Percentiles rank a stretch among this genome's conserved stretches.
Evolutionary conservation across 345 rosid species (phyloP).

Genomic region (Angophora floribunda): DNA sequence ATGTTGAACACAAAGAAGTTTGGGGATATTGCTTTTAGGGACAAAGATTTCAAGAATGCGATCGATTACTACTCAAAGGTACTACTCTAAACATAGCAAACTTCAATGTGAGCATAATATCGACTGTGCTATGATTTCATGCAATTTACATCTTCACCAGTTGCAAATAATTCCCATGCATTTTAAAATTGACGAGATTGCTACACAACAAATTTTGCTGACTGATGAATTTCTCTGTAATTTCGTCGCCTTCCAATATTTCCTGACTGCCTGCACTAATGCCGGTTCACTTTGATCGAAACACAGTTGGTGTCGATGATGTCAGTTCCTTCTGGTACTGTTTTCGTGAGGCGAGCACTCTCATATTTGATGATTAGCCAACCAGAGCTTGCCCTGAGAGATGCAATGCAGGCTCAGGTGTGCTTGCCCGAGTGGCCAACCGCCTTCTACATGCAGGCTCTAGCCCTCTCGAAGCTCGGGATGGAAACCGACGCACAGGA

Average conservation of each 20-base stretch:
- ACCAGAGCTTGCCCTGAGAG: constrained; percentile 88
- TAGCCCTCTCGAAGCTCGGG: constrained; percentile 91
- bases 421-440: constrained; percentile 97
- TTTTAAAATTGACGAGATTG: too few species aligned
- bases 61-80: constrained; percentile 90
- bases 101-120: neutral
- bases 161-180: too few species aligned
- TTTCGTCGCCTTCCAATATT: neutral
- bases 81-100: neutral
- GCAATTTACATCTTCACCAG: too few species aligned
- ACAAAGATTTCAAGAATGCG: constrained; percentile 89
- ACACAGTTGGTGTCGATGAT: constrained; percentile 67
- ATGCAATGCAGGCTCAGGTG: constrained; percentile 98
- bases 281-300: neutral
- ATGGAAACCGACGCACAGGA: constrained; percentile 97
- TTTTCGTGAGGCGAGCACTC: constrained; percentile 57
- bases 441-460: constrained; percentile 93
- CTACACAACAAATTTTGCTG: neutral
- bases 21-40: constrained; percentile 89
- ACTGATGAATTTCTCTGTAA: neutral
- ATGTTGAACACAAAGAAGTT: constrained; percentile 88
- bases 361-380: constrained; percentile 77
- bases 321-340: constrained; percentile 85
- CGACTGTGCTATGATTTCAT: neutral
- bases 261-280: neutral